phyloP scores from a whole-genome alignment of 129 eudicot species.

The Smallanthus sonchifolius region DNA sequence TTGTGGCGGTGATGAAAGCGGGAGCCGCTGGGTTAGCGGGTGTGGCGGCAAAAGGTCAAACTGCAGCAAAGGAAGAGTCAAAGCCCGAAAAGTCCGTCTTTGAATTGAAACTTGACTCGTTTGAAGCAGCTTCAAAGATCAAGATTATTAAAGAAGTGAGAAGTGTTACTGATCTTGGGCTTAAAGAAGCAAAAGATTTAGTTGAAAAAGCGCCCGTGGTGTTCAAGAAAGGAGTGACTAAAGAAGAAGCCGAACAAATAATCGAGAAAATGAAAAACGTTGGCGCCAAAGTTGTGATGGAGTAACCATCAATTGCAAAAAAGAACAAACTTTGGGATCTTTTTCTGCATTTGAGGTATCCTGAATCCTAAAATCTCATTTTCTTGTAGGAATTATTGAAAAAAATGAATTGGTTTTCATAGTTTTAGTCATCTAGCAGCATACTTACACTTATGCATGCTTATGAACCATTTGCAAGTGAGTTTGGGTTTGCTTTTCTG shows the following conservation, averaged over 20 bases:
- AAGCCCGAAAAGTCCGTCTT: conserved; percentile 71
- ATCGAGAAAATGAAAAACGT: conserved; percentile 83
- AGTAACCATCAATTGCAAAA: conserved; percentile 21
- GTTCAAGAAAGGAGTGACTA: conserved; percentile 70
- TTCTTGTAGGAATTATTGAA: neutral
- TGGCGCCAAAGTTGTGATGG: conserved; percentile 87
- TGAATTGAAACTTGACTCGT: conserved; percentile 74
- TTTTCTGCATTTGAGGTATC: conserved; percentile 21
- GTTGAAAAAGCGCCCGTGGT: conserved; percentile 82
- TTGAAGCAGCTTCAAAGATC: conserved; percentile 70
- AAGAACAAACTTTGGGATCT: neutral
- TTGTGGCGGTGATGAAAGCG: conserved; percentile 64
- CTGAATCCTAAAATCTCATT: conserved; percentile 3
- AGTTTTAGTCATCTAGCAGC: conserved; percentile 22
- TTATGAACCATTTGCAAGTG: neutral
- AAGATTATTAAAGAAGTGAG: conserved; percentile 84
- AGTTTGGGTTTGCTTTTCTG: neutral
- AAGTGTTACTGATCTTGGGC: conserved; percentile 71
- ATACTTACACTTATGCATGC: conserved; percentile 19
- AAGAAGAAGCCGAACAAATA: conserved; percentile 81
- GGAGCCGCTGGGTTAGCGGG: conserved; percentile 65
- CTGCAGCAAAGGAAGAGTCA: conserved; percentile 54
- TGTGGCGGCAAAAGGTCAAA: conserved; percentile 26
- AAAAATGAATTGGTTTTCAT: neutral
- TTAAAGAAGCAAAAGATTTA: conserved; percentile 87